A percentile compares a stretch with the other conserved stretches of the same genome.
Conservation (phyloP, 2,329 filamentous ascomycete genomes). For the Apiospora phragmitis region DNA sequence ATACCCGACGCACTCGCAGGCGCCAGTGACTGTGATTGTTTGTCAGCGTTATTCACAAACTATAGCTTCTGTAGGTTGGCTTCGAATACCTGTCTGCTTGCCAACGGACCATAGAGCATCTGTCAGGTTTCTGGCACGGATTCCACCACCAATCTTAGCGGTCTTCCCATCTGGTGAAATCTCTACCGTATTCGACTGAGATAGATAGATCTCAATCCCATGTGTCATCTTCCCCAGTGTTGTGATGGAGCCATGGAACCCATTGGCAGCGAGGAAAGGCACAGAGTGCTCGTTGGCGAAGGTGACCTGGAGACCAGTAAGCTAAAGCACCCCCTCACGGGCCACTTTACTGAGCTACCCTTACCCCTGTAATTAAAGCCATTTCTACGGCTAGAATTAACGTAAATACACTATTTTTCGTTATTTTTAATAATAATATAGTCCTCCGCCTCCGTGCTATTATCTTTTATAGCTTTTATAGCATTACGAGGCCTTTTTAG, state of each 20-base stretch:
- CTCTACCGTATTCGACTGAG: constrained; percentile 34
- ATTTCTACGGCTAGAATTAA: too few species aligned
- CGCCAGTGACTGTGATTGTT: constrained; percentile 37
- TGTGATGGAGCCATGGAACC: constrained; percentile 40
- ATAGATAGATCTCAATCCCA: constrained; percentile 42
- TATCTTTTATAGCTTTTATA: too few species aligned
- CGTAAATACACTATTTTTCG: too few species aligned
- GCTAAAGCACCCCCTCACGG: too few species aligned
- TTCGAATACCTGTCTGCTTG: constrained; percentile 38
- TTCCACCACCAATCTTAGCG: constrained; percentile 41
- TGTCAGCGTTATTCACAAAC: not conserved
- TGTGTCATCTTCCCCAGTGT: constrained; percentile 37
- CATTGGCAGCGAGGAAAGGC: constrained; percentile 39
- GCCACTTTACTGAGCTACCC: too few species aligned
- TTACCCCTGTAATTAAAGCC: too few species aligned
- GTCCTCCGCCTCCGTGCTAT: too few species aligned
- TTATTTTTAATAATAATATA: too few species aligned
- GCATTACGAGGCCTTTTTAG: too few species aligned
- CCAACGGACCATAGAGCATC: constrained; percentile 40
- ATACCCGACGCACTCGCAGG: constrained; percentile 47
- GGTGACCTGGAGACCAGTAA: constrained; percentile 35
- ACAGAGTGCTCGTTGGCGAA: constrained; percentile 38
- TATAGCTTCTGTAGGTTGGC: not conserved
- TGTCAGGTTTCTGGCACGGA: constrained; percentile 36
- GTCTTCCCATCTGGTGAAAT: constrained; percentile 35